Evolutionary conservation across 768 basidiomycete species (phyloP).

Genomic region (Phanerochaete carnosa): DNA sequence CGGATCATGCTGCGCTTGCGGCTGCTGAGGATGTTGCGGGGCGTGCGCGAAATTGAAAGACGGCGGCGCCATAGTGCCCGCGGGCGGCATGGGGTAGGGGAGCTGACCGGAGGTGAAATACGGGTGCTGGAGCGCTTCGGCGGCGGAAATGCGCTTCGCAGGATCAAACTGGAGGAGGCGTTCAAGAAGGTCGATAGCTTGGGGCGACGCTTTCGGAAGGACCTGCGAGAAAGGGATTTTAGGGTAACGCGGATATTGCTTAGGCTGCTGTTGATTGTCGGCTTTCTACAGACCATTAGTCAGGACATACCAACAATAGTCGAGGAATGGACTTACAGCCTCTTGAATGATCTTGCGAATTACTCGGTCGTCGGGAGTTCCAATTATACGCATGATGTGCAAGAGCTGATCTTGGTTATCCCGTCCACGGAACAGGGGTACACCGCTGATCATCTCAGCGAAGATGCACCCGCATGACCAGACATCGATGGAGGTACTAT

Average conservation of each 20-base stretch:
- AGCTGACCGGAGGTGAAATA: slow-evolving; percentile 69
- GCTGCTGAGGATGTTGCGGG: slow-evolving; percentile 47
- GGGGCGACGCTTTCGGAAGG: slow-evolving; percentile 80
- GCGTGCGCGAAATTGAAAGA: slow-evolving; percentile 68
- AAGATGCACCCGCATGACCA: slow-evolving; percentile 99
- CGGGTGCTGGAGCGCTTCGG: slow-evolving; percentile 87
- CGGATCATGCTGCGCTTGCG: slow-evolving; percentile 31
- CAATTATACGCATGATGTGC: slow-evolving; percentile 96
- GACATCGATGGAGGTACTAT: slow-evolving; percentile 97
- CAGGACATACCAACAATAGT: not conserved
- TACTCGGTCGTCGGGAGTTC: slow-evolving; percentile 87
- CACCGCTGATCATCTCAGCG: slow-evolving; percentile 98
- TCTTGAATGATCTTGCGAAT: slow-evolving; percentile 87
- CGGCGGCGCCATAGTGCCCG: slow-evolving; percentile 65
- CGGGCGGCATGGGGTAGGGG: slow-evolving; percentile 36
- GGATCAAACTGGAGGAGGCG: slow-evolving; percentile 96
- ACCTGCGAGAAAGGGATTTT: slow-evolving; percentile 80
- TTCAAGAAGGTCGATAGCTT: slow-evolving; percentile 93
- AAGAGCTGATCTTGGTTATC: slow-evolving; percentile 98
- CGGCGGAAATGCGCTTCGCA: slow-evolving; percentile 83
- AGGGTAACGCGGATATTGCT: slow-evolving; percentile 84
- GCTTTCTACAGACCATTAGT: slow-evolving; percentile 45
- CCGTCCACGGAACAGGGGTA: slow-evolving; percentile 93
- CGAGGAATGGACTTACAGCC: slow-evolving; percentile 54
- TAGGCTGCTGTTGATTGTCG: slow-evolving; percentile 56